Evolutionary conservation across 129 eudicot species (phyloP), one percentile per base, ranked within the genome.

Genomic region (Mikania micrantha): DNA sequence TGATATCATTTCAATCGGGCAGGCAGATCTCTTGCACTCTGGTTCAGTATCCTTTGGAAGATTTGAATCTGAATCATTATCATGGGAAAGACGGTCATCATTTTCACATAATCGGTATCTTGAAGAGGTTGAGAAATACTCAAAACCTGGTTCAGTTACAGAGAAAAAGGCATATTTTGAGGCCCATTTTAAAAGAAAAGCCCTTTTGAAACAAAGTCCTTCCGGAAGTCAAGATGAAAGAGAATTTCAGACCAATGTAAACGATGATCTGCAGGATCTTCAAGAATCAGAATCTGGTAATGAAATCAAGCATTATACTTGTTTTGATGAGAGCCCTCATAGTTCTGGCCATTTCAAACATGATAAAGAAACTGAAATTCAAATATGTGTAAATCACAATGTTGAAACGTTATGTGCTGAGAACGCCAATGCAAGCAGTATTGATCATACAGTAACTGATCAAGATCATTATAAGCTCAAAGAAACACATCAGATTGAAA

Each of bases 31-130:
- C 27, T 48, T 79, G 67, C 90, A 84, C 71, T 90, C 95, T 9
- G 95, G 97, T 19, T 90, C 97, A 48, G 68, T 90, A 49, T 90
- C 97, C 57, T 90, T 90, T 56, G 97, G 97, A 73, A 84, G 95
- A 66, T 90, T 86, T 61, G 97, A 90, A 67, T 58, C 66, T 1
- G 97, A 90, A 77, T 77, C 82, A 27, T 75, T 86, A 64, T 86
- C 87, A 70, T 86, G 97, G 97, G 97, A 90, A 81, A 84, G 85
- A 60, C 80, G 88, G 72, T 90, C 97, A 54, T 86, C 95, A 54
- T 90, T 90, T 73, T 80, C 88, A 22, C 91, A 90, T 70, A 90
- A 90, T 53, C 63, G 91, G 35, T 80, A 90, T 78, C 91, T 90
- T 45, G 97, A 90, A 76, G 97, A 90, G 77, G 88, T 84, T 3